A percentile compares a stretch with the other conserved stretches of the same genome.
phyloP scores from a whole-genome alignment of 768 basidiomycete genomes.

The Lyophyllum shimeji region DNA sequence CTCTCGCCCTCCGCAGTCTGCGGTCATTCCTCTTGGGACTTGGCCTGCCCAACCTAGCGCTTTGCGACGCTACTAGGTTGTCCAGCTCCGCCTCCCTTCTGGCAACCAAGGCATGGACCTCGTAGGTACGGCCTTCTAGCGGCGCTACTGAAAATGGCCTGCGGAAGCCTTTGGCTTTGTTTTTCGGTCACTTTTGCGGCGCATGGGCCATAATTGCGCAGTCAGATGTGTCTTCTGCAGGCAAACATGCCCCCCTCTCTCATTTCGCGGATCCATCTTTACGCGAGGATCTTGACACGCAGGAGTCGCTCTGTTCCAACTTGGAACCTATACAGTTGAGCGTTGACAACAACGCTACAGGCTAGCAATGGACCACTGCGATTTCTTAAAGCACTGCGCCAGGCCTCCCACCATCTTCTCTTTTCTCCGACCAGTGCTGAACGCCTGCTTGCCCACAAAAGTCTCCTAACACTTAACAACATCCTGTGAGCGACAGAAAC shows the following conservation, averaged over 20 bases:
- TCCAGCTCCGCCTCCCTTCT: neutral
- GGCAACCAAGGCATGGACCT: neutral
- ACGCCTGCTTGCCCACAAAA: too few relatives aligned
- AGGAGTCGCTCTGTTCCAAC: too few relatives aligned
- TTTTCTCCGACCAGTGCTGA: too few relatives aligned
- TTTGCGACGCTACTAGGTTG: neutral
- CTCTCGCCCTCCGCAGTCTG: neutral
- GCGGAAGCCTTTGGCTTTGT: neutral
- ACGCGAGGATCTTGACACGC: too few relatives aligned
- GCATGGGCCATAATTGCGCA: neutral
- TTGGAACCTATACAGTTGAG: too few relatives aligned
- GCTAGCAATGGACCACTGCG: too few relatives aligned
- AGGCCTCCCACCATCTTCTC: too few relatives aligned
- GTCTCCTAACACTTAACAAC: too few relatives aligned
- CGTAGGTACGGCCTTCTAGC: neutral
- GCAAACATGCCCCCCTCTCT: neutral
- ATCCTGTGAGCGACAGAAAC: conserved; percentile 36
- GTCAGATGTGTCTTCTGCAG: neutral
- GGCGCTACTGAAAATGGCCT: neutral
- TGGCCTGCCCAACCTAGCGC: neutral
- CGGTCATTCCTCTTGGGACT: neutral
- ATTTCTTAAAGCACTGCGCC: too few relatives aligned
- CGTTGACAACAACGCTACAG: too few relatives aligned
- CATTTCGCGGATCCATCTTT: too few relatives aligned
- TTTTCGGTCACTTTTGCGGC: neutral